These are phyloP conservation scores for Amaranthus palmeri DNA, from an alignment of 148 eudicot genomes.

Conservation along the genomic window DNA sequence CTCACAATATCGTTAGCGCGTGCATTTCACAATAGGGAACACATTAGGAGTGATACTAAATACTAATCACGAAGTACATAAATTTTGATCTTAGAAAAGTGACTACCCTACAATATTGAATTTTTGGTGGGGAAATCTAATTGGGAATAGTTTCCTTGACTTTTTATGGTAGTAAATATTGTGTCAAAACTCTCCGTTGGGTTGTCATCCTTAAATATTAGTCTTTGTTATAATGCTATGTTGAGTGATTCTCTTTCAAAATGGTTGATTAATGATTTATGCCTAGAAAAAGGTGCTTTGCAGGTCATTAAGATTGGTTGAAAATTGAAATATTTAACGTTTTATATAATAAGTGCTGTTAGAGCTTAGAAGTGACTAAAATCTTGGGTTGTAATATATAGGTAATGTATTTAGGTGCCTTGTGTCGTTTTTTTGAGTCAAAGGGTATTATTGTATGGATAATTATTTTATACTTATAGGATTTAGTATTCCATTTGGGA, in stretches of 20 bases:
- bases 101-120: neutral
- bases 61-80: neutral
- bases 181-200: neutral
- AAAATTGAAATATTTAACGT: neutral
- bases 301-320: neutral
- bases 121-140: neutral
- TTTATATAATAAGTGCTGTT: neutral
- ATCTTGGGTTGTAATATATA: neutral
- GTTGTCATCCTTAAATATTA: neutral
- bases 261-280: neutral
- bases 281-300: neutral
- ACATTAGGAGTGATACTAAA: neutral
- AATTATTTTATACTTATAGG: neutral
- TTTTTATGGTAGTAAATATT: neutral
- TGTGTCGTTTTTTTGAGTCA: neutral
- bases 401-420: neutral
- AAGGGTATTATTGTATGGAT: neutral
- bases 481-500: neutral
- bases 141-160: neutral
- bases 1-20: neutral
- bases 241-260: neutral
- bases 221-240: neutral
- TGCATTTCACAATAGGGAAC: neutral
- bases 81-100: neutral
- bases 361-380: neutral